These are phyloP conservation scores for Leccinum longicurvipes DNA, from an alignment of 768 basidiomycete genomes.

Conservation along the genomic window DNA sequence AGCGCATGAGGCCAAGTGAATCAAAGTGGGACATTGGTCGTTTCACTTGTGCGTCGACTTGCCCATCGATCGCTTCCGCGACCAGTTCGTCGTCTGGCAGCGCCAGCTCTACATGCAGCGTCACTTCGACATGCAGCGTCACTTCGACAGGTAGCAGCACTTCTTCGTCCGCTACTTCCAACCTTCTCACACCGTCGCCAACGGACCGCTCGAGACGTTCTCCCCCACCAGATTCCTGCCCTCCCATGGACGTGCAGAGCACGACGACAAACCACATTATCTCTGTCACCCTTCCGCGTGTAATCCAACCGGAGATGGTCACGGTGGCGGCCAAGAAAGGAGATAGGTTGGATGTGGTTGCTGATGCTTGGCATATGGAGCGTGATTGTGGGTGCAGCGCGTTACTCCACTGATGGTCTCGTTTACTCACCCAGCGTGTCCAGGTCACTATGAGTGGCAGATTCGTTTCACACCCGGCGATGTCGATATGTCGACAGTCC, in stretches of 20 bases:
- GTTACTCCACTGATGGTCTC: neutral
- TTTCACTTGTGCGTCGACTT: constrained; percentile 28
- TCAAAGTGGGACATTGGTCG: constrained; percentile 29
- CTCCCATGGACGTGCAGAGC: constrained; percentile 44
- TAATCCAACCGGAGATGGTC: constrained; percentile 58
- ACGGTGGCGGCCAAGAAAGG: constrained; percentile 60
- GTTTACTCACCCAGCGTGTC: neutral
- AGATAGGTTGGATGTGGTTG: constrained; percentile 53
- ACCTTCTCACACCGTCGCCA: constrained; percentile 25
- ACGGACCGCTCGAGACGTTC: constrained; percentile 31
- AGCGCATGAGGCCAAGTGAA: constrained; percentile 23
- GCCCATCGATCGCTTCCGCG: constrained; percentile 25
- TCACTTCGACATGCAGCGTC: constrained; percentile 21
- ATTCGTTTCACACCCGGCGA: constrained; percentile 52
- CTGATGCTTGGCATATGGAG: constrained; percentile 63
- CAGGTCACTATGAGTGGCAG: constrained; percentile 64
- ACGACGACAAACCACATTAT: constrained; percentile 41
- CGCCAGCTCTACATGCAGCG: constrained; percentile 24
- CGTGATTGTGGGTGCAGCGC: constrained; percentile 46
- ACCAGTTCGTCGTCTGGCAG: constrained; percentile 23
- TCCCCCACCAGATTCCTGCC: constrained; percentile 33
- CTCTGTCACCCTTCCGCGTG: constrained; percentile 46
- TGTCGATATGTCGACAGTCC: constrained; percentile 50
- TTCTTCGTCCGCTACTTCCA: constrained; percentile 14
- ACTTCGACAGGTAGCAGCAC: constrained; percentile 12